Percentiles rank a stretch among this genome's conserved stretches.
Conservation (phyloP, 1,139 yeast species). For the Suhomyces bribrorum region DNA sequence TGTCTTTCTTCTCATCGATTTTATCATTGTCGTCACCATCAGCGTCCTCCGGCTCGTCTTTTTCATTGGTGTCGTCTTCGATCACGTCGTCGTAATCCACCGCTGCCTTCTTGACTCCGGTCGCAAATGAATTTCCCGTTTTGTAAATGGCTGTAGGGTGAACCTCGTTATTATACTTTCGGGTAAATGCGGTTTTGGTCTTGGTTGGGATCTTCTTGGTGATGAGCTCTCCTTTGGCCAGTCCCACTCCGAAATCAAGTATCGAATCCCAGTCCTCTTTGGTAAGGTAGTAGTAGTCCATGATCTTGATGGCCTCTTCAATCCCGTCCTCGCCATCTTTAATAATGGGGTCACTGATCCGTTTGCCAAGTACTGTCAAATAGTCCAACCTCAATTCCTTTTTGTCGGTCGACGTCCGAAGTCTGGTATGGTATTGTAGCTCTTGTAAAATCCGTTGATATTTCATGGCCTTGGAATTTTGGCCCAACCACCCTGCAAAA, state of each 20-base stretch:
- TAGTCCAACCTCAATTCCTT: conserved; percentile 77
- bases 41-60: conserved; percentile 33
- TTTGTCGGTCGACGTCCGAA: conserved; percentile 76
- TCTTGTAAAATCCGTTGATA: conserved; percentile 80
- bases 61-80: conserved; percentile 54
- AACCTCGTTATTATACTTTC: conserved; percentile 68
- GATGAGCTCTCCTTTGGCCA: conserved; percentile 42
- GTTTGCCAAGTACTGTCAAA: conserved; percentile 61
- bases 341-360: conserved; percentile 56
- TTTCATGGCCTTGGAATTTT: conserved; percentile 82
- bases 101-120: conserved; percentile 39
- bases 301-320: conserved; percentile 57
- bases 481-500: conserved; percentile 89
- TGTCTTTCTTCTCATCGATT: conserved; percentile 45
- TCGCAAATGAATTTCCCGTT: conserved; percentile 56
- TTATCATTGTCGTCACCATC: conserved; percentile 27
- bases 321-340: conserved; percentile 63
- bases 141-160: conserved; percentile 89
- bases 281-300: conserved; percentile 85
- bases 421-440: conserved; percentile 81
- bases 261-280: conserved; percentile 91
- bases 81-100: conserved; percentile 65
- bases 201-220: conserved; percentile 70
- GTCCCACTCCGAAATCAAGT: conserved; percentile 79
- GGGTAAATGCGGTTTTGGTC: conserved; percentile 81